phyloP scores from a whole-genome alignment of 805 yeast species.

The Saturnispora gosingensis region DNA sequence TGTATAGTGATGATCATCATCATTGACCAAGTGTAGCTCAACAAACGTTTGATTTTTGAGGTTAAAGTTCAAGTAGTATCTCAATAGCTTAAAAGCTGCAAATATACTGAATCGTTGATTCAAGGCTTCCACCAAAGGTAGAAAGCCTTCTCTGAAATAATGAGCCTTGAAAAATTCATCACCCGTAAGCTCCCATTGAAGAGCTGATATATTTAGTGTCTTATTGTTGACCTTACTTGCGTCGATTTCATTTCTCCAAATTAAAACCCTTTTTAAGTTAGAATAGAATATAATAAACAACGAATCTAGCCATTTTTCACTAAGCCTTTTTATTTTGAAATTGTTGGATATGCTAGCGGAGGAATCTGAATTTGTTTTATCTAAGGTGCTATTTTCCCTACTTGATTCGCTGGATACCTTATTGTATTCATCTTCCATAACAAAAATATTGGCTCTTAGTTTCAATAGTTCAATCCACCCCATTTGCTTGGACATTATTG shows the following conservation, averaged over 20 bases:
- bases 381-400: conserved; percentile 5
- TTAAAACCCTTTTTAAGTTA: conserved; percentile 70
- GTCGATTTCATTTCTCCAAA: conserved; percentile 32
- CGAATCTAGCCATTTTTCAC: conserved; percentile 69
- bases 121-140: conserved; percentile 46
- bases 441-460: conserved; percentile 61
- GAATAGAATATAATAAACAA: conserved; percentile 58
- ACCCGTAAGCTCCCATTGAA: conserved; percentile 72
- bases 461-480: conserved; percentile 80
- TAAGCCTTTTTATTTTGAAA: conserved; percentile 40
- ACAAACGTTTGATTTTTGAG: conserved; percentile 11
- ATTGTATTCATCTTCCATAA: conserved; percentile 67
- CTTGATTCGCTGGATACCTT: conserved; percentile 16
- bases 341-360: conserved; percentile 19
- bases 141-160: conserved; percentile 38
- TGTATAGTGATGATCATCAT: conserved; percentile 1
- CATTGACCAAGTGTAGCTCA: conserved; percentile 9
- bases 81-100: conserved; percentile 42
- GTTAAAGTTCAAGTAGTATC: conserved; percentile 30
- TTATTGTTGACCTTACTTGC: conserved; percentile 14
- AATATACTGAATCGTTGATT: conserved; percentile 56
- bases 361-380: conserved; percentile 4
- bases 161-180: conserved; percentile 40
- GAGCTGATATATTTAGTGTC: conserved; percentile 41
- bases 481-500: conserved; percentile 52